These are phyloP conservation scores for Coemansia sp. DNA, from an alignment of 192 early-diverging fungal genomes.

Conservation along the genomic window DNA sequence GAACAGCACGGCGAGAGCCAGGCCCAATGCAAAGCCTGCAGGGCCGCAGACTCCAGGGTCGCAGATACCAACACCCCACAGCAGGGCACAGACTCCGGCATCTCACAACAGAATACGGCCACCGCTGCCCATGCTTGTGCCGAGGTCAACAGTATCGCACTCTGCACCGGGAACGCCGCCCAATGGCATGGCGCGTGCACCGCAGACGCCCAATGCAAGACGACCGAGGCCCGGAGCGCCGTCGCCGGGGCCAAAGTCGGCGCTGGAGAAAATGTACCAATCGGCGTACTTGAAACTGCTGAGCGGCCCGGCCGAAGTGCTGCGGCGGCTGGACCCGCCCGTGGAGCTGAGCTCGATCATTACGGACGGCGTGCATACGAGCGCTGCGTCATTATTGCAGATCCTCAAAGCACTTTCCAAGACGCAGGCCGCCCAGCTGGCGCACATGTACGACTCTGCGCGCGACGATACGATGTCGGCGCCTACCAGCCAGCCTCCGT, in stretches of 20 bases:
- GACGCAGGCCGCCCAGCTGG: slow-evolving; percentile 45
- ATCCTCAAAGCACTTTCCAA: slow-evolving; percentile 50
- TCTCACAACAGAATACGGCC: slow-evolving; percentile 21
- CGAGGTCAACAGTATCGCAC: slow-evolving; percentile 9
- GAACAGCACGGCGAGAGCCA: slow-evolving; percentile 6
- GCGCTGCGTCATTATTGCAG: slow-evolving; percentile 18
- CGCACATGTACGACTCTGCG: slow-evolving; percentile 31
- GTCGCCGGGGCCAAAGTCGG: slow-evolving; percentile 14
- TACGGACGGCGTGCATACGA: neutral
- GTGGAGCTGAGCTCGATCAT: slow-evolving; percentile 33
- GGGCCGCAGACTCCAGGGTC: neutral
- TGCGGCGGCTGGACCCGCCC: slow-evolving; percentile 41
- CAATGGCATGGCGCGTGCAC: neutral
- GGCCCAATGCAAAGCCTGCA: neutral
- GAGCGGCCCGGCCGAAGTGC: slow-evolving; percentile 31
- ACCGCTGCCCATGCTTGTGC: slow-evolving; percentile 21
- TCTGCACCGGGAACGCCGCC: slow-evolving; percentile 10
- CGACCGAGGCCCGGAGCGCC: neutral
- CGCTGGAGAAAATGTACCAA: slow-evolving; percentile 49
- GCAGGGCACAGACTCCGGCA: neutral
- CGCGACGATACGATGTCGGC: slow-evolving; percentile 7
- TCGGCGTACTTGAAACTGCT: slow-evolving; percentile 48
- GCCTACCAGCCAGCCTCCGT: slow-evolving; percentile 25
- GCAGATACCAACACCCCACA: neutral
- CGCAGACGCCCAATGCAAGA: neutral